Evolutionary conservation across 768 basidiomycete genomes (phyloP).

Genomic region (Tricholomella constricta): DNA sequence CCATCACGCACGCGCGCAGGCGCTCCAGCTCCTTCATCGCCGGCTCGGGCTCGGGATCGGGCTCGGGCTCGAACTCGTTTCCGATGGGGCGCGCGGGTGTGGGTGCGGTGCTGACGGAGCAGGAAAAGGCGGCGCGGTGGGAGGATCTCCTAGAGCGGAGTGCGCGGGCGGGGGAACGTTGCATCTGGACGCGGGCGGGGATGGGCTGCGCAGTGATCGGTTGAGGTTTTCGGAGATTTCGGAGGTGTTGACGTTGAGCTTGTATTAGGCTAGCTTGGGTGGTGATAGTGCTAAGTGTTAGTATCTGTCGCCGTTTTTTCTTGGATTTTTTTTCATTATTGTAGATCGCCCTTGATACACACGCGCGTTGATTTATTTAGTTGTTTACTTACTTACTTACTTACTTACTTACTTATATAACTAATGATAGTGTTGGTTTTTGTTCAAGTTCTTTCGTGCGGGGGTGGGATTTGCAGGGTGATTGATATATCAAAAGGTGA

Average conservation of each 20-base stretch:
- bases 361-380: no score
- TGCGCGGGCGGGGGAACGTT: conserved; percentile 75
- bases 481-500: no score
- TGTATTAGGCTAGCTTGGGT: no score
- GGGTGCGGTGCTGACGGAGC: conserved; percentile 51
- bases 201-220: conserved; percentile 17
- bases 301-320: no score
- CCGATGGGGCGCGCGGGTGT: conserved; percentile 36
- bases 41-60: conserved; percentile 21
- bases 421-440: no score
- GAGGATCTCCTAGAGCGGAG: conserved; percentile 67
- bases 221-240: conserved; percentile 20
- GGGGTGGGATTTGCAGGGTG: no score
- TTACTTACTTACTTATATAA: no score
- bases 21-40: conserved; percentile 22
- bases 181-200: conserved; percentile 44
- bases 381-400: no score
- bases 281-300: no score
- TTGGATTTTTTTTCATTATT: no score
- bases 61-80: conserved; percentile 53
- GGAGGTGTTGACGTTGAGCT: conserved; percentile 1
- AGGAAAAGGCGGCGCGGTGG: conserved; percentile 75
- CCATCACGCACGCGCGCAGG: conserved; percentile 16
- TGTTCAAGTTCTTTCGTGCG: no score
- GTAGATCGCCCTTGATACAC: no score